A percentile compares a stretch with the other conserved stretches of the same genome.
Evolutionary conservation across 2,329 filamentous ascomycete species (phyloP).

Genomic region (Fusarium protoensiforme): DNA sequence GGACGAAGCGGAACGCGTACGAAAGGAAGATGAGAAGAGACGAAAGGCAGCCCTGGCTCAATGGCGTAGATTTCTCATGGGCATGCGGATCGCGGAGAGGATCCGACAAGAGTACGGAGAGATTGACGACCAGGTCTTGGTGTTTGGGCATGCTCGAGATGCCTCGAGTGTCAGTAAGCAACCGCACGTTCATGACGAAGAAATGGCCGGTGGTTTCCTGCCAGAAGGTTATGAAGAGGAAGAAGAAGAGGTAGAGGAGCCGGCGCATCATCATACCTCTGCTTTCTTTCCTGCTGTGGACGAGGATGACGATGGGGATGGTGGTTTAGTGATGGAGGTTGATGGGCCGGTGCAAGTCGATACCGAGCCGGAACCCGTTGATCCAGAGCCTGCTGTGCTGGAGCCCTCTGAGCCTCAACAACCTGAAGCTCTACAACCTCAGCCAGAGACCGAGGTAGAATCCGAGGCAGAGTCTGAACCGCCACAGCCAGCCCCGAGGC

Average conservation of each 20-base stretch:
- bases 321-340: slow-evolving; percentile 49
- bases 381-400: not conserved
- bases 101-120: slow-evolving; percentile 82
- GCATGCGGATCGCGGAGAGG: slow-evolving; percentile 82
- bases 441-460: not conserved
- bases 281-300: slow-evolving; percentile 61
- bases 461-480: slow-evolving; percentile 13
- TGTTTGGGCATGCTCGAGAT: slow-evolving; percentile 62
- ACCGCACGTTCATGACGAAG: slow-evolving; percentile 54
- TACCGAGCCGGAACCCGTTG: not conserved
- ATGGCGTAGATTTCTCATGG: slow-evolving; percentile 91
- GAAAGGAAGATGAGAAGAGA: slow-evolving; percentile 86
- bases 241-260: slow-evolving; percentile 50
- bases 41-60: slow-evolving; percentile 77
- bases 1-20: slow-evolving; percentile 78
- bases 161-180: slow-evolving; percentile 20
- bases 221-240: slow-evolving; percentile 66
- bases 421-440: not conserved
- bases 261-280: slow-evolving; percentile 48
- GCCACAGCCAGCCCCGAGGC: slow-evolving; percentile 1
- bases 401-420: not conserved
- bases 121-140: slow-evolving; percentile 62
- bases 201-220: slow-evolving; percentile 71
- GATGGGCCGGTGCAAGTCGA: slow-evolving; percentile 6
- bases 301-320: slow-evolving; percentile 53